Base-by-base conservation (phyloP, 2,329 filamentous ascomycete genomes). In the Decorospora gaudefroyi region DNA sequence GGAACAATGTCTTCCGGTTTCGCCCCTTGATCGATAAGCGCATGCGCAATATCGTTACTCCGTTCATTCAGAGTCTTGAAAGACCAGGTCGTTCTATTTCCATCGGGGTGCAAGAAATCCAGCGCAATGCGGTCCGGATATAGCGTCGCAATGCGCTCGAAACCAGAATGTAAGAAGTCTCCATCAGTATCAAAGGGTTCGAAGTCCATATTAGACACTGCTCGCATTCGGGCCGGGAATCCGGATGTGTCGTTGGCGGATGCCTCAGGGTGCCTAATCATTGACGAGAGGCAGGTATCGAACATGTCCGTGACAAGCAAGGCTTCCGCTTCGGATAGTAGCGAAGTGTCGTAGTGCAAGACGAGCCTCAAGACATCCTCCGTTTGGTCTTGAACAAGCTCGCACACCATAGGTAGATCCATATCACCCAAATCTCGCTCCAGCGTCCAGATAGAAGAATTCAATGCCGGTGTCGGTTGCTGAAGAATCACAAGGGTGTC, bases 401-500 rank as follows among this genome's bases (percentile, higher is more conserved):
- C 90, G 50, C 88, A 85, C 9, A 95, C 86, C 28, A 95, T 67
- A 0, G 89, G 87, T 11, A 86, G 74, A 65, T 89, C 86, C 86
- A 91, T 91, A 4, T 79, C 74, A 21, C 81, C 78, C 35, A 72
- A 59, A 32, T 83, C 79, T 7, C 76, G 66, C 31, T 77, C 59
- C 17, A 79, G 57, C 13, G 63, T 71, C 80, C 80, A 83, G 23
- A 82, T 72, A 1, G 60, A 51, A n/a, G 65, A 19, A 49, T 82
- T 72, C 6, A 82, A 64, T 1, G 66, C 49, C 7, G 52, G 42
- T 5, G 74, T 60, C 0, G 80, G 76, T 29, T 85, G 84, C 62
- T 96, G 91, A 8, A 96, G 74, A 34, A 96, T 80, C 11, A 96
- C 74, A 19, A 96, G 71, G 1, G 86, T 88, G 62, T 95, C 88